Conservation (phyloP, 2,329 filamentous ascomycete genomes). For the Phialocephala subalpina region DNA sequence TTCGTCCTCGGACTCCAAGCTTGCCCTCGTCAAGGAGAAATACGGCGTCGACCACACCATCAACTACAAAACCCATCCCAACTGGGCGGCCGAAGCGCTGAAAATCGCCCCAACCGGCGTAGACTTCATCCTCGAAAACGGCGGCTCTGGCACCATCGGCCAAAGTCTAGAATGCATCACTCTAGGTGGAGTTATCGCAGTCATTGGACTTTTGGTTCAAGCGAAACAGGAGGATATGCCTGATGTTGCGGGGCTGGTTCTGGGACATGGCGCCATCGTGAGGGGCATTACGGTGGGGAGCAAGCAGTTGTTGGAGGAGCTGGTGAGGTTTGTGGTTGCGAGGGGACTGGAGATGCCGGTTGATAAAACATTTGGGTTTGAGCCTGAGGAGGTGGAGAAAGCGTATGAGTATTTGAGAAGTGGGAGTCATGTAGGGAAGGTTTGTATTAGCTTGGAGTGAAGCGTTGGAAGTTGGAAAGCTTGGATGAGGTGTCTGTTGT, state of each 20-base stretch:
- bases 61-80: conserved; percentile 64
- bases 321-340: conserved; percentile 42
- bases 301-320: conserved; percentile 47
- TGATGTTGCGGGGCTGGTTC: conserved; percentile 41
- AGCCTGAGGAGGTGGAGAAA: conserved; percentile 41
- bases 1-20: conserved; percentile 58
- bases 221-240: conserved; percentile 43
- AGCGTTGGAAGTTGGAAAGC: conserved; percentile 14
- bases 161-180: conserved; percentile 58
- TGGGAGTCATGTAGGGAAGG: conserved; percentile 47
- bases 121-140: conserved; percentile 71
- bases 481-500: neutral
- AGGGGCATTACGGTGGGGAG: conserved; percentile 48
- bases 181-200: conserved; percentile 54
- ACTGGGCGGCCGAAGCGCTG: conserved; percentile 67
- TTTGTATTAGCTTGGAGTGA: conserved; percentile 47
- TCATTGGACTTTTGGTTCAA: conserved; percentile 52
- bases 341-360: conserved; percentile 41
- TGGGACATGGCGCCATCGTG: conserved; percentile 44
- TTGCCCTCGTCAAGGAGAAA: conserved; percentile 46
- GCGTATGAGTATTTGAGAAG: conserved; percentile 39
- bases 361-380: conserved; percentile 46
- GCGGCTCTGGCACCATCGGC: conserved; percentile 65
- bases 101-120: conserved; percentile 61
- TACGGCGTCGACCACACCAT: conserved; percentile 66